A percentile compares a stretch with the other conserved stretches of the same genome.
Conservation (phyloP, 371 early-diverging fungal genomes). For the Mucor mucedo region DNA sequence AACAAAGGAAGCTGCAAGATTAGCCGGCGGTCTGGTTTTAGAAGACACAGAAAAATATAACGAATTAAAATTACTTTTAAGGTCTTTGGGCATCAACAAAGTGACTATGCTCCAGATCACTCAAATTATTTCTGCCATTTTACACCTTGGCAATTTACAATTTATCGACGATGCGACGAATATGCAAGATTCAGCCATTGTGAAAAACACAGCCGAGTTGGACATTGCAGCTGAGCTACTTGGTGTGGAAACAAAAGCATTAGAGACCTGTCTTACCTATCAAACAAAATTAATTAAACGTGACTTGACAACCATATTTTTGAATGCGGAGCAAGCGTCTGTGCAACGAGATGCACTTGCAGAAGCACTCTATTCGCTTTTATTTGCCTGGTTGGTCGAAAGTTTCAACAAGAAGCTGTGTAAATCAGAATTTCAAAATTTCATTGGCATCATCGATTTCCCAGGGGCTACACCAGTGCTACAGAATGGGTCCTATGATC, state of each 20-base stretch:
- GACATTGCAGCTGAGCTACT: slow-evolving; percentile 76
- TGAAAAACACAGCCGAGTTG: slow-evolving; percentile 63
- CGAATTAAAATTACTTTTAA: slow-evolving; percentile 75
- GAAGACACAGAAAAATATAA: slow-evolving; percentile 62
- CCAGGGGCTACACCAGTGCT: slow-evolving; percentile 49
- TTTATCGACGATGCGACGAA: slow-evolving; percentile 53
- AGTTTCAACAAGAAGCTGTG: slow-evolving; percentile 33
- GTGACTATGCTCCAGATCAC: slow-evolving; percentile 69
- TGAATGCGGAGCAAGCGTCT: slow-evolving; percentile 57
- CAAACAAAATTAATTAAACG: slow-evolving; percentile 41
- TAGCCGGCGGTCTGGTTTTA: slow-evolving; percentile 18
- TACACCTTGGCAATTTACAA: slow-evolving; percentile 78
- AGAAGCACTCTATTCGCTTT: slow-evolving; percentile 29
- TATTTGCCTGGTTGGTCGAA: slow-evolving; percentile 37
- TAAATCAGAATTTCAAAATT: slow-evolving; percentile 62
- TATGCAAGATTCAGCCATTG: slow-evolving; percentile 55
- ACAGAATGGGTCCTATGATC: slow-evolving; percentile 63
- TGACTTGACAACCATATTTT: slow-evolving; percentile 61
- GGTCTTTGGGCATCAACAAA: slow-evolving; percentile 79
- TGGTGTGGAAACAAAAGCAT: slow-evolving; percentile 68
- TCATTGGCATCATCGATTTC: slow-evolving; percentile 73
- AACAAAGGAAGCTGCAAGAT: slow-evolving; percentile 29
- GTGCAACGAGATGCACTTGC: slow-evolving; percentile 38
- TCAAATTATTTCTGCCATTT: slow-evolving; percentile 70
- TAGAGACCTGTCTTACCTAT: slow-evolving; percentile 56